phyloP scores from a whole-genome alignment of 345 rosid genomes.

The Boechera retrofracta region DNA sequence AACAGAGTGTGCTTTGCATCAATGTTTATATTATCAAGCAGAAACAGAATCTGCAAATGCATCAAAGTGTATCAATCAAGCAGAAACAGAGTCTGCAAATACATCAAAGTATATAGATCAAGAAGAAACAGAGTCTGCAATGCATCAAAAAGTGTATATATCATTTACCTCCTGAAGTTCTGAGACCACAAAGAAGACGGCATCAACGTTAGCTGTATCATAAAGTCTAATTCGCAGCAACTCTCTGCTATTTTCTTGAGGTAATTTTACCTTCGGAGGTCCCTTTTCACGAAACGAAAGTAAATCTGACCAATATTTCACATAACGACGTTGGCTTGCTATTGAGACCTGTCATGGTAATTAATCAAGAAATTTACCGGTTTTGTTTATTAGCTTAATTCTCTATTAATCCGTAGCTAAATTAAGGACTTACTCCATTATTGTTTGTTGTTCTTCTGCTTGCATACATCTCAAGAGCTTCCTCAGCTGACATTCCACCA shows the following conservation, averaged over 20 bases:
- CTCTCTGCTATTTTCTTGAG: conserved; percentile 68
- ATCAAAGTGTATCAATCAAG: background rate
- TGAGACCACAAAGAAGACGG: conserved; percentile 85
- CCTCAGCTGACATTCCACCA: conserved; percentile 78
- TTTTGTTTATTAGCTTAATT: background rate
- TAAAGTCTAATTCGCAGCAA: conserved; percentile 80
- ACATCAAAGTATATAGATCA: background rate
- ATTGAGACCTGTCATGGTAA: conserved; percentile 70
- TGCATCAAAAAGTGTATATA: background rate
- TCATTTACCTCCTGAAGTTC: conserved; percentile 78
- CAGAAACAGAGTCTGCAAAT: background rate
- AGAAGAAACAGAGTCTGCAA: background rate
- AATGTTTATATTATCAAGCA: background rate
- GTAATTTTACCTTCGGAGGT: conserved; percentile 64
- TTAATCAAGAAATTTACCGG: background rate
- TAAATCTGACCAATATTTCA: conserved; percentile 68
- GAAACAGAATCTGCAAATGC: background rate
- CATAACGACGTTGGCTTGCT: conserved; percentile 96
- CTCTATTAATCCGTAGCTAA: background rate
- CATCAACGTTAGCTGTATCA: conserved; percentile 62
- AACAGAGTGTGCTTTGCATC: background rate
- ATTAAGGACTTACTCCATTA: conserved; percentile 70
- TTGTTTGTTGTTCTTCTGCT: conserved; percentile 89
- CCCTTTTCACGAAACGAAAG: conserved; percentile 56
- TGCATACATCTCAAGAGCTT: conserved; percentile 87